A percentile compares a stretch with the other conserved stretches of the same genome.
phyloP scores from a whole-genome alignment of 208 protist genomes.

The Trypanosoma avium region DNA sequence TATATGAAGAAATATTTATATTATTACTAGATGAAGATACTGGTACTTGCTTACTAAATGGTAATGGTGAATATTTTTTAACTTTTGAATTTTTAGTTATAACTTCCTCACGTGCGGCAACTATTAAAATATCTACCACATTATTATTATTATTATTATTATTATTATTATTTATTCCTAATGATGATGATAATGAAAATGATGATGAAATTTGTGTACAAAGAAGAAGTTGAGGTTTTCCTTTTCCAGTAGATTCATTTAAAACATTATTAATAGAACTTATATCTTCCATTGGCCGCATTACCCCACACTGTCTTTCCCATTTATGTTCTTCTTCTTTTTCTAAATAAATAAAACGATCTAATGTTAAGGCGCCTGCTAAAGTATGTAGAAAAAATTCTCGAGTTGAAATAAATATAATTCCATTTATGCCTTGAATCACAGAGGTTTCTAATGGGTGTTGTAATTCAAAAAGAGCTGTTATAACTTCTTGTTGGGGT shows the following conservation, averaged over 20 bases:
- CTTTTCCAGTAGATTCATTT: background rate
- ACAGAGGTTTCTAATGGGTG: constrained; percentile 15
- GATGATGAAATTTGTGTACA: background rate
- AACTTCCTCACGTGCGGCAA: constrained; percentile 1
- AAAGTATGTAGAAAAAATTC: constrained; percentile 48
- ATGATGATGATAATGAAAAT: background rate
- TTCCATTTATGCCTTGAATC: constrained; percentile 29
- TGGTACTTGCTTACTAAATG: no score
- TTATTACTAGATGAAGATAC: background rate
- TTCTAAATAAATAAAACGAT: constrained; percentile 21
- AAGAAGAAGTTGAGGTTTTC: constrained; percentile 4
- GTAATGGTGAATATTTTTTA: no score
- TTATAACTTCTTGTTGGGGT: constrained; percentile 5
- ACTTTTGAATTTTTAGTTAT: background rate
- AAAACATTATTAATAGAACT: constrained; percentile 5
- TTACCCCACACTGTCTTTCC: constrained; percentile 15
- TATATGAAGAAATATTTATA: constrained; percentile 2
- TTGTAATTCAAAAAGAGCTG: constrained; percentile 28
- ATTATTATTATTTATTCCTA: background rate
- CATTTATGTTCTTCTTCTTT: constrained; percentile 3
- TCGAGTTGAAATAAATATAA: constrained; percentile 49
- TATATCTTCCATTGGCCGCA: constrained; percentile 9
- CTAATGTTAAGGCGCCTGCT: background rate
- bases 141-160: background rate
- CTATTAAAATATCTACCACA: constrained; percentile 10